A percentile compares a stretch with the other conserved stretches of the same genome.
Evolutionary conservation across 1,284 basidiomycete genomes (phyloP).

Genomic region (Volvariella surrecta): DNA sequence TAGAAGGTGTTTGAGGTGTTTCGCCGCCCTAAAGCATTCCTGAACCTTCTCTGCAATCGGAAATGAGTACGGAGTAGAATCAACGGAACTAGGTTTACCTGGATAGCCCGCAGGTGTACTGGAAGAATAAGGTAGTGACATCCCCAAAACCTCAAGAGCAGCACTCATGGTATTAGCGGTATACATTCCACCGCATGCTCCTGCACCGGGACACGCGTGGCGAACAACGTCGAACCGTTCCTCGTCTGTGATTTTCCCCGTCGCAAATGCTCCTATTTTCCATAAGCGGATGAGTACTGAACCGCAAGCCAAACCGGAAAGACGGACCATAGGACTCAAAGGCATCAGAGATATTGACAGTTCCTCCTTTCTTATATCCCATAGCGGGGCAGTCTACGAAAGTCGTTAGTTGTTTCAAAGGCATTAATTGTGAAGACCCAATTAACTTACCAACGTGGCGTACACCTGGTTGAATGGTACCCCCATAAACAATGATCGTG

Average conservation of each 20-base stretch:
- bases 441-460: slow-evolving; percentile 44
- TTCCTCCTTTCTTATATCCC: slow-evolving; percentile 70
- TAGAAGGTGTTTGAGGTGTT: slow-evolving; percentile 75
- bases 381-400: slow-evolving; percentile 67
- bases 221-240: slow-evolving; percentile 75
- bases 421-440: not conserved
- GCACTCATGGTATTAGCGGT: slow-evolving; percentile 90
- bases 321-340: slow-evolving; percentile 70
- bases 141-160: slow-evolving; percentile 77
- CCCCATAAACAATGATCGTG: slow-evolving; percentile 81
- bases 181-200: slow-evolving; percentile 81
- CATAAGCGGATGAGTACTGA: not conserved
- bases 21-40: slow-evolving; percentile 80
- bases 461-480: slow-evolving; percentile 71
- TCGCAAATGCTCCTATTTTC: slow-evolving; percentile 54
- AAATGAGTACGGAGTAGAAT: not conserved
- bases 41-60: slow-evolving; percentile 60
- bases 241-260: slow-evolving; percentile 70
- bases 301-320: not conserved
- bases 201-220: slow-evolving; percentile 75
- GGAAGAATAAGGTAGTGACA: slow-evolving; percentile 86
- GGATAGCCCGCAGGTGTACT: slow-evolving; percentile 78
- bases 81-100: slow-evolving; percentile 27
- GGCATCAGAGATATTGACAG: slow-evolving; percentile 77
- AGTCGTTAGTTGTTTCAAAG: slow-evolving; percentile 1